A percentile compares a stretch with the other conserved stretches of the same genome.
phyloP scores from a whole-genome alignment of 768 basidiomycete species.

The Pleurotus ostreatus region DNA sequence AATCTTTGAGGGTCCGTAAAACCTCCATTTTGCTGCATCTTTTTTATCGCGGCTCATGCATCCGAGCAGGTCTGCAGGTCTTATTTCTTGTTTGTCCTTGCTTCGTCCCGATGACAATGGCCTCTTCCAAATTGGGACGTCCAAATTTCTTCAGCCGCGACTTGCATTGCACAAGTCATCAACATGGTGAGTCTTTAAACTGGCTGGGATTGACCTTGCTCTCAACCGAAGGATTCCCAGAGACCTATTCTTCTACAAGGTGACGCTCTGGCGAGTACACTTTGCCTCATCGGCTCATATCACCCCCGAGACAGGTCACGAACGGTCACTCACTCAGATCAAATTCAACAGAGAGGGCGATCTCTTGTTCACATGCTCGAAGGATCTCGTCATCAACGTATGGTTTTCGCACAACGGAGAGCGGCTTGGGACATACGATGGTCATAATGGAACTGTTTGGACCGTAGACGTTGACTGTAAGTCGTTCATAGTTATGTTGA shows the following conservation, averaged over 20 bases:
- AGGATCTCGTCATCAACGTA: constrained; percentile 92
- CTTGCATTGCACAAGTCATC: no score
- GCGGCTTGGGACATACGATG: constrained; percentile 92
- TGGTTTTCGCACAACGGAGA: constrained; percentile 99
- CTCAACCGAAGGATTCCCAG: constrained; percentile 25
- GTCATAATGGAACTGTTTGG: constrained; percentile 96
- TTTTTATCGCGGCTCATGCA: no score
- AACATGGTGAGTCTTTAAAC: no score
- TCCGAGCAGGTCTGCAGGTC: no score
- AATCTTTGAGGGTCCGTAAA: no score
- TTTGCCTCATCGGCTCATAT: constrained; percentile 3
- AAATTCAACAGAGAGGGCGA: constrained; percentile 97
- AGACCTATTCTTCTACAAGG: constrained; percentile 77
- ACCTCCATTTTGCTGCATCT: no score
- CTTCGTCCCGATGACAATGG: no score
- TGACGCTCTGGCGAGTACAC: constrained; percentile 14
- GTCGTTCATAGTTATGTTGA: constrained; percentile 23
- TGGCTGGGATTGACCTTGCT: no score
- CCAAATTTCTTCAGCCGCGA: no score
- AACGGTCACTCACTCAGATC: constrained; percentile 95
- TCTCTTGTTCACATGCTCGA: constrained; percentile 91
- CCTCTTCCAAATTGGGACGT: no score
- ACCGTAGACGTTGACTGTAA: constrained; percentile 93
- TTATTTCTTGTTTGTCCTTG: no score
- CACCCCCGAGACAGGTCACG: constrained; percentile 65